Conservation (phyloP, 148 eudicot genomes). For the Euryodendron excelsum region DNA sequence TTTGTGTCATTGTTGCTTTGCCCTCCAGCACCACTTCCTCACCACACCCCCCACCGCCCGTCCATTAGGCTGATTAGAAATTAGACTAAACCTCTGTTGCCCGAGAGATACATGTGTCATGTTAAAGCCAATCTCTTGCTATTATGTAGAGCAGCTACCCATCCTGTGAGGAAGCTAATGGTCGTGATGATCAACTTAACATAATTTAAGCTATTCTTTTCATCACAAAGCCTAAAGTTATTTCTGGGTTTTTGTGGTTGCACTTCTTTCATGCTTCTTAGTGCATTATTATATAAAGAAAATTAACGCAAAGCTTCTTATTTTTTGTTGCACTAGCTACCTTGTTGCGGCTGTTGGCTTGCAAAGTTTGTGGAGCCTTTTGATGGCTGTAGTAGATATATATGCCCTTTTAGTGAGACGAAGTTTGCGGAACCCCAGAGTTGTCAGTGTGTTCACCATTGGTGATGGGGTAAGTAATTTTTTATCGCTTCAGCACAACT, state of each 20-base stretch:
- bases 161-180: too few relatives aligned
- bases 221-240: too few relatives aligned
- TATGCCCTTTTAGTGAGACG: slow-evolving; percentile 54
- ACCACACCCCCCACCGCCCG: too few relatives aligned
- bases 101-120: not conserved
- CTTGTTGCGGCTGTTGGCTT: slow-evolving; percentile 59
- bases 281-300: not conserved
- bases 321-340: slow-evolving; percentile 32
- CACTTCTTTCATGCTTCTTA: not conserved
- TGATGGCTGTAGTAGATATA: slow-evolving; percentile 44
- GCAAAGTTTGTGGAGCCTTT: slow-evolving; percentile 59
- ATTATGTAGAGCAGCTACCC: too few relatives aligned
- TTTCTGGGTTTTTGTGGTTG: not conserved
- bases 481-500: not conserved
- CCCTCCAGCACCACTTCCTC: too few relatives aligned
- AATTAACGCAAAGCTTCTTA: not conserved
- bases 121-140: not conserved
- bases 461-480: slow-evolving; percentile 63
- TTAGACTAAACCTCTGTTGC: too few relatives aligned
- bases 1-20: too few relatives aligned
- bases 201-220: too few relatives aligned
- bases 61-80: too few relatives aligned
- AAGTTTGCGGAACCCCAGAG: slow-evolving; percentile 35
- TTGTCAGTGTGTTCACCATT: slow-evolving; percentile 40
- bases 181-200: too few relatives aligned